Percentiles rank a stretch among this genome's conserved stretches.
phyloP scores from a whole-genome alignment of 305 asterid species.

The Fraxinus velutina region DNA sequence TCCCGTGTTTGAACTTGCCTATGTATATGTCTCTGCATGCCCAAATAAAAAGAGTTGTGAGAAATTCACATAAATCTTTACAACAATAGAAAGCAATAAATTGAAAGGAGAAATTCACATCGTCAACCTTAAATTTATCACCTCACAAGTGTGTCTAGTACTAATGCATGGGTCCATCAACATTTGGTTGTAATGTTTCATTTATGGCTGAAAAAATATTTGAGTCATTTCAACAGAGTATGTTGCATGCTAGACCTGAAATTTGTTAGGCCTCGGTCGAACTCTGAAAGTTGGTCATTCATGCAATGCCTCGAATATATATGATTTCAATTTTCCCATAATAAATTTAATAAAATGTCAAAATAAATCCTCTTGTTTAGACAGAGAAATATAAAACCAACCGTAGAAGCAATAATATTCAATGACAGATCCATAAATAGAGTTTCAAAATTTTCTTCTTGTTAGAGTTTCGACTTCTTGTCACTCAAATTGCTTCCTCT shows the following conservation, averaged over 20 bases:
- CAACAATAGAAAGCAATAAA: neutral
- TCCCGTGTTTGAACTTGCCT: no score
- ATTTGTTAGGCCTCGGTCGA: neutral
- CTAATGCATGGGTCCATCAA: neutral
- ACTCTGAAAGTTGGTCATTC: neutral
- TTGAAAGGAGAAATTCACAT: neutral
- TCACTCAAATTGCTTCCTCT: neutral
- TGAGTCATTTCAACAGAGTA: neutral
- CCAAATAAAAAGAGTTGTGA: neutral
- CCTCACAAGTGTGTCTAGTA: neutral
- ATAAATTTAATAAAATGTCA: no score
- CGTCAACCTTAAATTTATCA: neutral
- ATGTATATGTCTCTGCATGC: neutral
- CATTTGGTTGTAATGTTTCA: neutral
- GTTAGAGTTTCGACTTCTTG: neutral
- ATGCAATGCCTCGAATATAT: no score
- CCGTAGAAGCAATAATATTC: no score
- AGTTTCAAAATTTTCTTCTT: neutral
- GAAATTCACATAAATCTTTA: neutral
- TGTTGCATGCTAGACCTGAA: neutral
- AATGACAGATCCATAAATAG: no score
- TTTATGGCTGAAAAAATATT: neutral
- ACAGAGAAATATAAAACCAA: no score
- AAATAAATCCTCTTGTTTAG: no score
- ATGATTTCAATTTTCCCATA: no score